Conservation (phyloP, 306 rosid species). For the Lathyrus tuberosus region DNA sequence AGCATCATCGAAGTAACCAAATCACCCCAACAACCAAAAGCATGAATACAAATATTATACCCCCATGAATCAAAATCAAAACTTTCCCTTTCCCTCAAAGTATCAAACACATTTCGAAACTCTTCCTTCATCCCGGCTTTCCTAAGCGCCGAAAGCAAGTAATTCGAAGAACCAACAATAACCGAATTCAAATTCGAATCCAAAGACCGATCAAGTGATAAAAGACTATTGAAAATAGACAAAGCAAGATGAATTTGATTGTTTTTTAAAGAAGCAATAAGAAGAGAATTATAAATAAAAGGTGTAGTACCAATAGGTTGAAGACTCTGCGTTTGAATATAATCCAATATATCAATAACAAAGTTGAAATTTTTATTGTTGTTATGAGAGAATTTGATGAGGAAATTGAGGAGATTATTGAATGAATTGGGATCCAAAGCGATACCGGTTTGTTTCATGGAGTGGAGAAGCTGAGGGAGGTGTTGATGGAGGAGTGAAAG, state of each 20-base stretch:
- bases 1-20: conserved; percentile 59
- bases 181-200: conserved; percentile 20
- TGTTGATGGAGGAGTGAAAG: conserved; percentile 41
- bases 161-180: conserved; percentile 49
- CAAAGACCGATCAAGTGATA: background rate
- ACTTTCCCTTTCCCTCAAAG: conserved; percentile 47
- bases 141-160: conserved; percentile 65
- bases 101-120: conserved; percentile 59
- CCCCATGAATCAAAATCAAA: conserved; percentile 63
- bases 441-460: conserved; percentile 59
- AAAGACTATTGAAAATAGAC: conserved; percentile 60
- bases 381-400: conserved; percentile 43
- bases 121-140: conserved; percentile 65
- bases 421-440: conserved; percentile 57
- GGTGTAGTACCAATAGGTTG: conserved; percentile 29
- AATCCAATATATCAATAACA: conserved; percentile 61
- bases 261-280: conserved; percentile 61
- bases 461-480: conserved; percentile 49
- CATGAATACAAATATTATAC: conserved; percentile 73
- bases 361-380: conserved; percentile 39
- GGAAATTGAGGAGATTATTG: conserved; percentile 59
- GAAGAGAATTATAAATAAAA: conserved; percentile 54
- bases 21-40: conserved; percentile 92
- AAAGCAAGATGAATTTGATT: conserved; percentile 66
- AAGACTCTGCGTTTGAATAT: conserved; percentile 46